Evolutionary conservation across 1,139 yeast species (phyloP), one percentile per base, ranked within the genome.

Genomic region (Suhomyces kunorum): DNA sequence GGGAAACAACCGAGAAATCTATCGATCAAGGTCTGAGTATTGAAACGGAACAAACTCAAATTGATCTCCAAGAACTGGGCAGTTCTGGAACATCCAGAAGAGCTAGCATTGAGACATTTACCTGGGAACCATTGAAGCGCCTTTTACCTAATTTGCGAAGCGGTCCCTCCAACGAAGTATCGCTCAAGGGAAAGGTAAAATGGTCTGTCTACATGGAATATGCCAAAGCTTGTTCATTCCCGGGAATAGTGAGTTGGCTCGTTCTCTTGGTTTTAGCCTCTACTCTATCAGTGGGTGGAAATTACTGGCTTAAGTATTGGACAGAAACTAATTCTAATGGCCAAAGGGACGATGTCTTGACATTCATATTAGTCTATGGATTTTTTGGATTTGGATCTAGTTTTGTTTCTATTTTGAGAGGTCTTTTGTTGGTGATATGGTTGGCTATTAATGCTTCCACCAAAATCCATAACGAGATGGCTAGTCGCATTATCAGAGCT

Each of bases 221-320:
- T 48, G 49, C 53, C 15, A 47, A 45, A 30, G 64, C 66, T 4
- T 59, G 65, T 34, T 58, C 64, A 1, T 29, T 53, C 7, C 32
- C 47, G 1, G 66, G 64, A 6, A 50, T 49, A 16, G 17, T 47
- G 3, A 26, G 48, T 1, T 57, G 56, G 48, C 29, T 50, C 8
- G 8, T 43, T 7, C 31, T 48, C 5, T 38, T 49, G 18, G 36
- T 56, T 0, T 12, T 47, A 5, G 43, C 56, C 6, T 46, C 55
- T 2, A 35, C 47, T 4, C 48, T 53, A 4, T 49, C 60, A 0
- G 54, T 61, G 11, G 51, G 51, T 2, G 78, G 78, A 32, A 76
- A 72, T 47, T 78, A 76, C 51, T 79, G 83, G 83, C 63, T 80
- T 45, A 80, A 80, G 53, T 63, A 69, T 39, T 80, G 85, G 85